Evolutionary conservation across 495 filamentous ascomycete genomes (phyloP).

Genomic region (Niebla homalea): DNA sequence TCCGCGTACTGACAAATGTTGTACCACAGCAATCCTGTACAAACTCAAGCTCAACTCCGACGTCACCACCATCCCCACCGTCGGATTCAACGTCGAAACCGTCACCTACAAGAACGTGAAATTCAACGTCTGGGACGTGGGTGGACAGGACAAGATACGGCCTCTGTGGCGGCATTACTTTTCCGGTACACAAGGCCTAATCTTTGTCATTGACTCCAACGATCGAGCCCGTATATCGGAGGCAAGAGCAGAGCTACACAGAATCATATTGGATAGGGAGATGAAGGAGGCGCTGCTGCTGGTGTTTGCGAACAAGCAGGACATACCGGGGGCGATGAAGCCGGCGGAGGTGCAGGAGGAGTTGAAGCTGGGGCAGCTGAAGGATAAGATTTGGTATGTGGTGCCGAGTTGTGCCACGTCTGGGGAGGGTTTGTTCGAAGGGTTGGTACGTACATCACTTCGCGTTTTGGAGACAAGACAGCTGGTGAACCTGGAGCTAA

Average conservation of each 20-base stretch:
- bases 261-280: slow-evolving; percentile 93
- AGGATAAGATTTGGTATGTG: slow-evolving; percentile 91
- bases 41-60: slow-evolving; percentile 98
- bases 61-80: slow-evolving; percentile 97
- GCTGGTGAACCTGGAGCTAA: neutral
- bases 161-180: slow-evolving; percentile 99
- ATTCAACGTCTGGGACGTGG: slow-evolving; percentile 99
- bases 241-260: slow-evolving; percentile 76
- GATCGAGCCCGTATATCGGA: slow-evolving; percentile 81
- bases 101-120: slow-evolving; percentile 99
- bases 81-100: slow-evolving; percentile 99
- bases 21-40: slow-evolving; percentile 66
- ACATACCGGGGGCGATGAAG: slow-evolving; percentile 77
- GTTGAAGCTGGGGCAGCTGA: slow-evolving; percentile 71
- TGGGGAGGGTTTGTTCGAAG: slow-evolving; percentile 88
- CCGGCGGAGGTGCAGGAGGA: slow-evolving; percentile 76
- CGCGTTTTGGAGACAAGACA: neutral
- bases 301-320: slow-evolving; percentile 98
- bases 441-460: slow-evolving; percentile 45
- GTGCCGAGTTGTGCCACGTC: slow-evolving; percentile 90
- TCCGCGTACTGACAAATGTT: neutral
- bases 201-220: slow-evolving; percentile 93
- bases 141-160: slow-evolving; percentile 99
- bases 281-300: slow-evolving; percentile 93
- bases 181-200: slow-evolving; percentile 92